These are phyloP conservation scores for Endotrypanum monterogeii DNA, from an alignment of 208 protist genomes.

Conservation along the genomic window DNA sequence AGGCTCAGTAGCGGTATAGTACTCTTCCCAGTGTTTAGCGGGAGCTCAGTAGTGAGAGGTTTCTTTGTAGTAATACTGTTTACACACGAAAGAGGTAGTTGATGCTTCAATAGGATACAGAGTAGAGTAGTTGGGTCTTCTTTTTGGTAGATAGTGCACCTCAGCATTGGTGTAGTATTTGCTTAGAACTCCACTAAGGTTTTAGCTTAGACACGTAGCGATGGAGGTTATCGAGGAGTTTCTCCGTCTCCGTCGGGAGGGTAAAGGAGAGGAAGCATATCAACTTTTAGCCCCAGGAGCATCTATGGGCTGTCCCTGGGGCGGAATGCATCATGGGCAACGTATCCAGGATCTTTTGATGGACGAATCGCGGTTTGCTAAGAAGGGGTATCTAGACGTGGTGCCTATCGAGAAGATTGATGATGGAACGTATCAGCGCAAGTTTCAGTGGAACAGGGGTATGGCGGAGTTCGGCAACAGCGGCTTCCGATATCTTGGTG, in stretches of 20 bases:
- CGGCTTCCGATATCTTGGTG: conserved; percentile 48
- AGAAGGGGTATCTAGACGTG: conserved; percentile 76
- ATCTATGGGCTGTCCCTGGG: conserved; percentile 86
- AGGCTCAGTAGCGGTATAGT: too few species aligned
- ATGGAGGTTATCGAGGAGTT: conserved; percentile 90
- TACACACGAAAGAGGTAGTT: too few species aligned
- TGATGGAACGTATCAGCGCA: conserved; percentile 85
- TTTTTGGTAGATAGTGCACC: too few species aligned
- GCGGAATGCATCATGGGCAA: conserved; percentile 83
- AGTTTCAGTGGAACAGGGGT: conserved; percentile 85
- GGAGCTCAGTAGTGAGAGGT: too few species aligned
- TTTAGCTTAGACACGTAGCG: neutral
- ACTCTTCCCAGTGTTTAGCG: too few species aligned
- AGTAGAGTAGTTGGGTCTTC: too few species aligned
- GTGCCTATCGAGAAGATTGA: conserved; percentile 86
- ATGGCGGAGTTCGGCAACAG: conserved; percentile 80
- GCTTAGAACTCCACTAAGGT: too few species aligned
- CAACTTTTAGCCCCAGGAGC: conserved; percentile 74
- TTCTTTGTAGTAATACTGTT: too few species aligned
- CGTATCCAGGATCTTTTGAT: conserved; percentile 60
- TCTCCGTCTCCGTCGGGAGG: conserved; percentile 65
- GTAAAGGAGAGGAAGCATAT: conserved; percentile 81
- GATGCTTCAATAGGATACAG: too few species aligned
- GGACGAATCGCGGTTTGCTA: conserved; percentile 74
- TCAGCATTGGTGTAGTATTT: too few species aligned